phyloP scores from a whole-genome alignment of 805 yeast species.

The Myxozyma geophila region DNA sequence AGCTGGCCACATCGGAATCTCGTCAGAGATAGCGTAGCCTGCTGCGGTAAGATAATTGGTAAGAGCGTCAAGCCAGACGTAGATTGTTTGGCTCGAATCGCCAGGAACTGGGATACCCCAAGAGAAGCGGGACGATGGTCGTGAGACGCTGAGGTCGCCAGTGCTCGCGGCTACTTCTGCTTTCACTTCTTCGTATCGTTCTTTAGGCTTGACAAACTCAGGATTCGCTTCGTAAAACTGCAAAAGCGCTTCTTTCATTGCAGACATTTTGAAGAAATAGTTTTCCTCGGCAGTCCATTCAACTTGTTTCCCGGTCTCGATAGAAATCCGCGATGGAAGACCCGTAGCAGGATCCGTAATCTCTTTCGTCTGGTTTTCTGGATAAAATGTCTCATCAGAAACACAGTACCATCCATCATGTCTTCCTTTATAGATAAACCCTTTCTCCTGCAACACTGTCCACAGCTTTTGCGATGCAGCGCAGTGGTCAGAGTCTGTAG shows the following conservation, averaged over 20 bases:
- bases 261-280: constrained; percentile 78
- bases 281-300: constrained; percentile 76
- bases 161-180: constrained; percentile 58
- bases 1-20: constrained; percentile 60
- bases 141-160: constrained; percentile 79
- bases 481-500: constrained; percentile 83
- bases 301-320: constrained; percentile 79
- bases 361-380: constrained; percentile 71
- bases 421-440: constrained; percentile 75
- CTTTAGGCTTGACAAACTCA: constrained; percentile 66
- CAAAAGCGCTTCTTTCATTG: constrained; percentile 61
- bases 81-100: constrained; percentile 76
- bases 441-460: constrained; percentile 61
- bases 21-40: constrained; percentile 56
- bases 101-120: constrained; percentile 94
- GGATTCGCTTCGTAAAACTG: constrained; percentile 55
- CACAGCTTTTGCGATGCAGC: constrained; percentile 71
- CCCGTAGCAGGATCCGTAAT: constrained; percentile 43
- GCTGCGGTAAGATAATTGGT: constrained; percentile 78
- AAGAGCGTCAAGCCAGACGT: constrained; percentile 97
- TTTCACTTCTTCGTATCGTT: constrained; percentile 59
- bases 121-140: constrained; percentile 73
- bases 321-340: constrained; percentile 43
- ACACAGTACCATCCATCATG: constrained; percentile 96
- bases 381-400: constrained; percentile 92